Evolutionary conservation across 1,139 yeast genomes (phyloP).

Genomic region (Sugiyamaella castrensis): DNA sequence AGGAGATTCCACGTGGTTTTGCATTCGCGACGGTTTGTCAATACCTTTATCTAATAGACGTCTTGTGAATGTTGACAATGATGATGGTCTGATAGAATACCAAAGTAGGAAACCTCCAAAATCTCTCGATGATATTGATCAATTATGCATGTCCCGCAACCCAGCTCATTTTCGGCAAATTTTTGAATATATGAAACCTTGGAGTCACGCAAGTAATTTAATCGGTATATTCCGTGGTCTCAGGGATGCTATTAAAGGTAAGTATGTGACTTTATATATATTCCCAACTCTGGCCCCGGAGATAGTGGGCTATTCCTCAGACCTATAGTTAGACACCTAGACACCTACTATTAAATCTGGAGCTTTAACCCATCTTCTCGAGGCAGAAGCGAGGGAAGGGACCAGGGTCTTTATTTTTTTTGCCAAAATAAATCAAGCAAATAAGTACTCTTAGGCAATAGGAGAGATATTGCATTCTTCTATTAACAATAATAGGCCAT

Average conservation of each 20-base stretch:
- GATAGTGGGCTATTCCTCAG: no score
- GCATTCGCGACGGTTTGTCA: constrained; percentile 5
- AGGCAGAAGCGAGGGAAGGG: no score
- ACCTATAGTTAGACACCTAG: no score
- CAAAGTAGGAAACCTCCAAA: constrained; percentile 8
- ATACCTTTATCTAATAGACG: constrained; percentile 9
- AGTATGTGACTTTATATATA: no score
- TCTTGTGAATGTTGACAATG: constrained; percentile 9
- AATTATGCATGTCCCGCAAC: constrained; percentile 6
- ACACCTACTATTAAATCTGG: no score
- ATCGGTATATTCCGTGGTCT: constrained; percentile 9
- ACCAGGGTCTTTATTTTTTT: no score
- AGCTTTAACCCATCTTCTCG: no score
- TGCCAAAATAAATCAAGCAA: no score
- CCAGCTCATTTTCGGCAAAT: constrained; percentile 13
- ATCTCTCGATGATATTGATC: constrained; percentile 3
- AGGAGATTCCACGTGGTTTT: constrained; percentile 13
- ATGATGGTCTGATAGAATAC: constrained; percentile 7
- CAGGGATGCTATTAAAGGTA: constrained; percentile 12
- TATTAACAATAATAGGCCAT: neutral
- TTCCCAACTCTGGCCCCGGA: no score
- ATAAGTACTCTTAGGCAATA: no score
- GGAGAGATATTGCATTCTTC: no score
- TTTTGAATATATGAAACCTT: constrained; percentile 12
- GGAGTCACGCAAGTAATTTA: constrained; percentile 5